Base-by-base conservation (phyloP, 1,284 basidiomycete genomes). In the Volvariella volvacea region DNA sequence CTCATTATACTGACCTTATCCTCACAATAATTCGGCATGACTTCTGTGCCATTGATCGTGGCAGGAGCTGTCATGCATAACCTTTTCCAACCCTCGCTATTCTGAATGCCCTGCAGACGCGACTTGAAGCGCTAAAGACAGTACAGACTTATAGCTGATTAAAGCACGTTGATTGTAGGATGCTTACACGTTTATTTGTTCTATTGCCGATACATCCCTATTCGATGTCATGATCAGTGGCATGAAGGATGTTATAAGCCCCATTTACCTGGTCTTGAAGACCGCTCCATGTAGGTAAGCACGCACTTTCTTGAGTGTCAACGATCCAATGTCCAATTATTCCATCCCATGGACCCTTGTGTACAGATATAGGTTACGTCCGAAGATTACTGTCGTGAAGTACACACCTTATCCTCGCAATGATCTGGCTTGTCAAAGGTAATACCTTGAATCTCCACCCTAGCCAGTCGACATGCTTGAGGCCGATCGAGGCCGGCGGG, bases 1-100 rank as follows among this genome's bases (percentile, higher is more conserved):
- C 25, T 28, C 25, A 6, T 28, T 21, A 14, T 21, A 45, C 55
- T 49, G 42, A 62, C 62, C 43, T 52, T 48, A 36, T 58, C 51
- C 22, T 59, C 50, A 42, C 63, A 64, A 41, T 34, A 45, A 9
- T 44, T 52, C 15, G 63, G 63, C 12, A 43, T 50, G 8, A 55
- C 53, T 21, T 44, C 28, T 17, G 39, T 42, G 10, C 56, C 55
- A 30, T 48, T 47, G 14, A 63, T 50, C 22, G 42, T 44, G 17
- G 55, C 57, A 16, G 60, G 63, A 8, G 58, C 51, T 21, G 53
- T 60, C 8, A 42, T 43, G 44, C 63, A 64, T 22, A 64, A 50
- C 15, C 42, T 19, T 39, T 50, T 46, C 48, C 54, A 52, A 42
- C 62, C 53, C 44, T 61, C 56, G 0, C 48, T 46, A 3, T 48